Evolutionary conservation across 1,139 yeast species (phyloP).

Genomic region (Meyerozyma athensensis): DNA sequence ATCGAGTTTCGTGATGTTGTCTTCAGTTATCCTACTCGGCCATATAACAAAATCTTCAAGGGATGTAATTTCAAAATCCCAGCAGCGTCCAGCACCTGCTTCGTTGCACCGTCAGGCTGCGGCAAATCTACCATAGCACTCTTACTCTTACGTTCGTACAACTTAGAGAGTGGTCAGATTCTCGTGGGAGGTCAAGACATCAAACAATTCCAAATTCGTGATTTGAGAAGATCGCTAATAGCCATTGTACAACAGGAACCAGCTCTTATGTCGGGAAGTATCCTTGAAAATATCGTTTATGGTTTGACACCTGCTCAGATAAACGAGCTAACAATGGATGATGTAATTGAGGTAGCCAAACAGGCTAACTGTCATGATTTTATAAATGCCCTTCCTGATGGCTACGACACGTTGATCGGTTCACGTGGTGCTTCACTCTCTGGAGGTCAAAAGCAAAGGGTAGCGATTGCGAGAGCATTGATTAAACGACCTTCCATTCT

Average conservation of each 20-base stretch:
- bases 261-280: constrained; percentile 69
- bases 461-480: constrained; percentile 82
- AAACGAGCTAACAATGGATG: constrained; percentile 34
- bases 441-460: constrained; percentile 90
- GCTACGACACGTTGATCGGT: constrained; percentile 51
- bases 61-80: constrained; percentile 56
- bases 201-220: constrained; percentile 59
- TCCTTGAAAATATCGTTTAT: constrained; percentile 73
- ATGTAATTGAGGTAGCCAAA: constrained; percentile 37
- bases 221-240: constrained; percentile 60
- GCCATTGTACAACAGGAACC: constrained; percentile 94
- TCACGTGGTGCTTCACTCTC: constrained; percentile 56
- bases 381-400: constrained; percentile 46
- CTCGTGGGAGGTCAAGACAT: constrained; percentile 65
- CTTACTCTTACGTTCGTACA: constrained; percentile 66
- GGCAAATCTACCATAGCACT: constrained; percentile 87
- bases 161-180: constrained; percentile 52
- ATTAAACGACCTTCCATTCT: constrained; percentile 59
- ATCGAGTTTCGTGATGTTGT: constrained; percentile 63
- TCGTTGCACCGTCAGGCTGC: constrained; percentile 90
- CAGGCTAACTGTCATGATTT: constrained; percentile 58
- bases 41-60: constrained; percentile 64
- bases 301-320: constrained; percentile 60
- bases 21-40: constrained; percentile 85
- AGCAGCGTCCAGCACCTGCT: constrained; percentile 77